Percentiles rank a stretch among this genome's conserved stretches.
Evolutionary conservation across 768 basidiomycete species (phyloP).

Genomic region (Dacryopinax spathularia): DNA sequence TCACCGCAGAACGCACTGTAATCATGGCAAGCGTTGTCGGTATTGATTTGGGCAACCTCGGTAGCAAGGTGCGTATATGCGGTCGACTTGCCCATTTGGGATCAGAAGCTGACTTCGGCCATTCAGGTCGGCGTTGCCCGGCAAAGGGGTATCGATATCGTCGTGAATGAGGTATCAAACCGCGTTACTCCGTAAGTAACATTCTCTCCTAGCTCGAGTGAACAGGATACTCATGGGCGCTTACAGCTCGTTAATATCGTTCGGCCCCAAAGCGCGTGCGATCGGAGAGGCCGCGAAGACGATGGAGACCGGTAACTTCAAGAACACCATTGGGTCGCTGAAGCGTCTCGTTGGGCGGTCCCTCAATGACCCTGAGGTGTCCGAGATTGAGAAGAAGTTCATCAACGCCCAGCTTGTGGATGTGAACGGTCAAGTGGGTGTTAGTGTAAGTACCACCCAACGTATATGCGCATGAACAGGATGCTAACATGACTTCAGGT

Average conservation of each 20-base stretch:
- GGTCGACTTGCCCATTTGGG: conserved; percentile 9
- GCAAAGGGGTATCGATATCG: conserved; percentile 95
- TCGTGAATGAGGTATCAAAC: conserved; percentile 95
- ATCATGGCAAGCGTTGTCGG: conserved; percentile 77
- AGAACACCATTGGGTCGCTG: conserved; percentile 86
- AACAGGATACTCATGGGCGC: background rate
- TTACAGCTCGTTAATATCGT: conserved; percentile 78
- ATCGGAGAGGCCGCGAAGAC: conserved; percentile 96
- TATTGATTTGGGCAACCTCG: conserved; percentile 81
- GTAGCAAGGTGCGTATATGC: conserved; percentile 53
- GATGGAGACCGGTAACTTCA: conserved; percentile 94
- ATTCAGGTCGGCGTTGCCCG: conserved; percentile 83
- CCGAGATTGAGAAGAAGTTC: conserved; percentile 77
- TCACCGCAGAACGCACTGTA: background rate
- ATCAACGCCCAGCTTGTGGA: conserved; percentile 79
- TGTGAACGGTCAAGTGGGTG: conserved; percentile 65
- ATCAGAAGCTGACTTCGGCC: background rate
- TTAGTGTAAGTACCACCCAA: conserved; percentile 51
- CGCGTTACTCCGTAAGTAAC: conserved; percentile 78
- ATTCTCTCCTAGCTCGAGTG: background rate
- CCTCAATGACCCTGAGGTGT: conserved; percentile 63
- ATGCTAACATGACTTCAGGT: conserved; percentile 38
- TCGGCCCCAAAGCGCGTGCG: conserved; percentile 76
- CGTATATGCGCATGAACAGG: background rate
- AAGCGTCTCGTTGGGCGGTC: conserved; percentile 83